Evolutionary conservation across 2,329 filamentous ascomycete species (phyloP), one percentile per base, ranked within the genome.

Genomic region (Epichloe elymi): DNA sequence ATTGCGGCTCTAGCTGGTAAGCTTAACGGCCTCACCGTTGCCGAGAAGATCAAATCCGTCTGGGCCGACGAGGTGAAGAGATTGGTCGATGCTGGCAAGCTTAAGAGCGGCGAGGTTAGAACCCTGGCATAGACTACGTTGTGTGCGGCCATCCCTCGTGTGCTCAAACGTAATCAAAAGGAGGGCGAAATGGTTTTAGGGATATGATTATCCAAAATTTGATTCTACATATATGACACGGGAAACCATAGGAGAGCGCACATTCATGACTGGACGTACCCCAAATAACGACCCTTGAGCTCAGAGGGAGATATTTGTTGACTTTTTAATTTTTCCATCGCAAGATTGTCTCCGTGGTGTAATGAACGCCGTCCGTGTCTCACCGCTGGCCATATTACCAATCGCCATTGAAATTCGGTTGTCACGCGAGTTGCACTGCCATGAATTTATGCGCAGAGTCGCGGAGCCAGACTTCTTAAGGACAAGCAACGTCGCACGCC

Each of bases 21-120:
- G 74, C 80, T 98, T 54, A 84, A 81, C 61, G 80, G 82, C 43
- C 76, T 88, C 61, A 94, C 87, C 68, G 82, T 91, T 55, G 82
- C 82, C 19, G 81, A 79, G 57, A 87, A 89, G 67, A 91, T 98
- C 69, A 96, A 94, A 80, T 72, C 71, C 51, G 82, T 89, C 50
- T 97, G 90, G 79, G 73, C 72, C 57, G 83, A 75, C 43, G 87
- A 96, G 75, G 82, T 85, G 51, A 80, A 85, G 75, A 79, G 84
- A 56, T 79, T 97, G 37, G 77, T 93, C 54, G 82, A 70, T 46
- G 86, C 84, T 57, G 89, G 90, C 58, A 95, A 94, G 79, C 71
- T 93, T 53, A 90, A 91, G 75, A 86, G 85, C 19, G 84, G 82
- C 41, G 91, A 96, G 56, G 72, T 80, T 60, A 95, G 93, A 77